Conservation (phyloP, 495 filamentous ascomycete species). For the Penicillium subrubescens region DNA sequence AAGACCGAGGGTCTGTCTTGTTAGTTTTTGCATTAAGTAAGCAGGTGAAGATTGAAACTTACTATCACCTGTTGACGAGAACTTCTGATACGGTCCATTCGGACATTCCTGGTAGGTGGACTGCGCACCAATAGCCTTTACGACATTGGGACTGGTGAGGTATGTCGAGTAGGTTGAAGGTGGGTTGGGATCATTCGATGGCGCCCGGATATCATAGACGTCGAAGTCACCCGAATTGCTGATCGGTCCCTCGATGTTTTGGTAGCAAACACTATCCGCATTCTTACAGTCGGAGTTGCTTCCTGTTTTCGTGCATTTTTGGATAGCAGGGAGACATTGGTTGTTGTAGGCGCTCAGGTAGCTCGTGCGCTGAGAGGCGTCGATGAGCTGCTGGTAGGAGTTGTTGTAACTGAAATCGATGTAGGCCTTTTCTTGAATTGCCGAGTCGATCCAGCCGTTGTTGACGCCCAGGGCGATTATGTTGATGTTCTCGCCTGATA, state of each 20-base stretch:
- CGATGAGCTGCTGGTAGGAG: conserved; percentile 52
- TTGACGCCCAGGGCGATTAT: conserved; percentile 59
- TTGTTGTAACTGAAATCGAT: conserved; percentile 48
- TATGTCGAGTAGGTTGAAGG: conserved; percentile 51
- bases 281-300: conserved; percentile 41
- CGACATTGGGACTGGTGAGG: conserved; percentile 38
- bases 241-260: conserved; percentile 46
- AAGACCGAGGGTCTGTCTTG: conserved; percentile 43
- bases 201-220: conserved; percentile 54
- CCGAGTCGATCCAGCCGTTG: conserved; percentile 49
- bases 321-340: conserved; percentile 43
- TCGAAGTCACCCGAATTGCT: conserved; percentile 39
- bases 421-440: conserved; percentile 52
- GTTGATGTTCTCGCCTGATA: conserved; percentile 49
- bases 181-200: conserved; percentile 47
- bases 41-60: conserved; percentile 9
- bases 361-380: conserved; percentile 37
- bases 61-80: conserved; percentile 51
- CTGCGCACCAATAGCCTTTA: conserved; percentile 54
- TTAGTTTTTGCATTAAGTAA: neutral
- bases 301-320: conserved; percentile 38
- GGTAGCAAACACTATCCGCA: conserved; percentile 47
- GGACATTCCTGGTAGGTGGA: conserved; percentile 50
- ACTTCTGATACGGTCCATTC: conserved; percentile 40
- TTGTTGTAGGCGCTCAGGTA: conserved; percentile 41